A percentile compares a stretch with the other conserved stretches of the same genome.
Evolutionary conservation across 148 eudicot genomes (phyloP).

Genomic region (Rhododendron henanense): DNA sequence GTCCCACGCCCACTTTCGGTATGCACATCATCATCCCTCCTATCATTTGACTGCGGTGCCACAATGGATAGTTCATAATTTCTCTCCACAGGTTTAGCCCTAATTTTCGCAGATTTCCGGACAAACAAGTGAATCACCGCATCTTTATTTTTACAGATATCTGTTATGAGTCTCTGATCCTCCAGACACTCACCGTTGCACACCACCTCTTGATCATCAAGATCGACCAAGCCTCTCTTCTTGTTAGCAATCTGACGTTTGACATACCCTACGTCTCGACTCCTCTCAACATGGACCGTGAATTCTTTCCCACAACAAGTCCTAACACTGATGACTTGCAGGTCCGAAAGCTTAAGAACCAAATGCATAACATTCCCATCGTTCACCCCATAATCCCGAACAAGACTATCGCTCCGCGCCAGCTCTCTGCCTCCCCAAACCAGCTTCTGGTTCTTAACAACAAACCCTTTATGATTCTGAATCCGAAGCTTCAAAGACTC

Average conservation of each 20-base stretch:
- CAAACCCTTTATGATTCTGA: constrained; percentile 65
- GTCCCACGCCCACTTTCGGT: constrained; percentile 12
- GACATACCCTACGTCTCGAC: constrained; percentile 63
- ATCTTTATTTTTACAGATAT: constrained; percentile 54
- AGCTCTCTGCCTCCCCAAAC: constrained; percentile 83
- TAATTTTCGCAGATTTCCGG: constrained; percentile 60
- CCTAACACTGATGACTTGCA: constrained; percentile 59
- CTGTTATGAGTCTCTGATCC: constrained; percentile 67
- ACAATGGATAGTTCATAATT: constrained; percentile 64
- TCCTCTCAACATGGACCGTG: constrained; percentile 58
- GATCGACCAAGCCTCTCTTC: constrained; percentile 36
- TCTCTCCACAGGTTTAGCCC: constrained; percentile 62
- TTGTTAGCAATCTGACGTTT: constrained; percentile 67
- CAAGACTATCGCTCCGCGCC: constrained; percentile 64
- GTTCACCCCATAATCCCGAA: constrained; percentile 69
- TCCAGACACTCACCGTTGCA: constrained; percentile 61
- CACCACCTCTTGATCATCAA: constrained; percentile 68
- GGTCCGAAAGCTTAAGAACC: constrained; percentile 71
- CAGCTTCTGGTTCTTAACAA: constrained; percentile 63
- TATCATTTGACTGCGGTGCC: constrained; percentile 38
- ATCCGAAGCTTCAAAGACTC: constrained; percentile 73
- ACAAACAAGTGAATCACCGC: constrained; percentile 86
- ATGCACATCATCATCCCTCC: constrained; percentile 22
- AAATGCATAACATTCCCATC: constrained; percentile 85
- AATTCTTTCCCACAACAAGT: constrained; percentile 70